Conservation (phyloP, 441 rosid species). For the Syzygium malaccense region DNA sequence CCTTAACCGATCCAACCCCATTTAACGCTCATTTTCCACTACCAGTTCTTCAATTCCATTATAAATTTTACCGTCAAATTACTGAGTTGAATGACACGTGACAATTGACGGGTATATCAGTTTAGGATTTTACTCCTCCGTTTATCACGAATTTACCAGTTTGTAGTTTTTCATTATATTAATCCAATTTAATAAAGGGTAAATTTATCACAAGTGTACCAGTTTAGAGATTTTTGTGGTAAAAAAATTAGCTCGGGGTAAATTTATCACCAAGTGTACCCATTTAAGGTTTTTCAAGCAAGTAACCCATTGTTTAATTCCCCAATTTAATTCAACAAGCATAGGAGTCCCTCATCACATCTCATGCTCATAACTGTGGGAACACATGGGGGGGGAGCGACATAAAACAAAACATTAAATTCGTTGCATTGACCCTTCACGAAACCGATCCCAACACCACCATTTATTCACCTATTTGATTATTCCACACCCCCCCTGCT, state of each 20-base stretch:
- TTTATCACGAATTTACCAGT: no score
- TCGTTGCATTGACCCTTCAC: background rate
- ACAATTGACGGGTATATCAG: no score
- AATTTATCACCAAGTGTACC: no score
- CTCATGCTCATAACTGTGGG: background rate
- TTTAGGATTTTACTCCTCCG: no score
- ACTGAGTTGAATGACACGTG: no score
- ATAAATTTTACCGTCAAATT: no score
- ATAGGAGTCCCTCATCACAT: background rate
- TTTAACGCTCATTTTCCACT: background rate
- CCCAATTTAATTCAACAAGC: background rate
- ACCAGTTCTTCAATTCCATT: background rate
- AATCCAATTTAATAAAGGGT: no score
- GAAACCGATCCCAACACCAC: background rate
- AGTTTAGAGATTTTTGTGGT: rapidly evolving
- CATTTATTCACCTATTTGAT: background rate
- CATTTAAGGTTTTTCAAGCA: no score
- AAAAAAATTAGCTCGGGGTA: no score
- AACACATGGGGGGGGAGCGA: background rate
- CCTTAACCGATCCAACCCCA: background rate
- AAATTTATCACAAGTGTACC: no score
- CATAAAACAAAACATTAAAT: background rate
- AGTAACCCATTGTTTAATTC: background rate
- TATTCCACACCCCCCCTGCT: background rate
- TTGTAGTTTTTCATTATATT: no score